Percentiles rank a stretch among this genome's conserved stretches.
Evolutionary conservation across 139 green algal species (phyloP).

Genomic region (Chlorella sp.): DNA sequence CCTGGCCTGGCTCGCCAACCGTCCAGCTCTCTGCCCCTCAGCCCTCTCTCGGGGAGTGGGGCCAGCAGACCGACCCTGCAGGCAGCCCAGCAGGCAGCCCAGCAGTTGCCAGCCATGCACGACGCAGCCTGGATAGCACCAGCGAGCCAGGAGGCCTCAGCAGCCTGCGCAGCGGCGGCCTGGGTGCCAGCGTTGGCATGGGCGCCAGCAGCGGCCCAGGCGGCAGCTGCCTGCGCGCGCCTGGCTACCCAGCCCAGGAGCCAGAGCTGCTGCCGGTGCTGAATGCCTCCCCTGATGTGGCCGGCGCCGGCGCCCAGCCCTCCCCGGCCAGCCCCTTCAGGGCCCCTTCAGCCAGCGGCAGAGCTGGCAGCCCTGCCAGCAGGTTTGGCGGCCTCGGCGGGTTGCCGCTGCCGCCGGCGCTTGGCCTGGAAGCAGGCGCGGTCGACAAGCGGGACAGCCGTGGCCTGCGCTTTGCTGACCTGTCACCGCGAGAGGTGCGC

Average conservation of each 20-base stretch:
- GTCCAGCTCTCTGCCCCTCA: too few species aligned
- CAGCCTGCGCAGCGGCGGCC: too few species aligned
- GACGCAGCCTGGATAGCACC: too few species aligned
- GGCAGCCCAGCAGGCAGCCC: not conserved
- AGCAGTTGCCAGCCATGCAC: too few species aligned
- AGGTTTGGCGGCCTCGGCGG: not conserved
- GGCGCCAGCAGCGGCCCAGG: not conserved
- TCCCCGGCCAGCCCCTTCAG: not conserved
- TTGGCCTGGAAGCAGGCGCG: not conserved
- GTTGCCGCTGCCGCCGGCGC: not conserved
- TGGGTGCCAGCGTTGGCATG: too few species aligned
- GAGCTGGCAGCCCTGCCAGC: not conserved
- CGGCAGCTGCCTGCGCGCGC: not conserved
- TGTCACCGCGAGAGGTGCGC: not conserved
- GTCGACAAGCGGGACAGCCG: not conserved
- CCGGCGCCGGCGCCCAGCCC: not conserved
- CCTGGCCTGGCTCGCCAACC: too few species aligned
- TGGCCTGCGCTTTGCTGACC: not conserved
- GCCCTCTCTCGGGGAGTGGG: too few species aligned
- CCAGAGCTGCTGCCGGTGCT: not conserved
- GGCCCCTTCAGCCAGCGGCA: not conserved
- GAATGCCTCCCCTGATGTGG: constrained; percentile 1
- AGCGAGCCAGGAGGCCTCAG: too few species aligned
- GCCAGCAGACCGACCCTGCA: not conserved
- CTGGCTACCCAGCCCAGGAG: not conserved